Percentiles rank a stretch among this genome's conserved stretches.
Conservation (phyloP, 208 protist species). For the Wallacemonas rigidus region DNA sequence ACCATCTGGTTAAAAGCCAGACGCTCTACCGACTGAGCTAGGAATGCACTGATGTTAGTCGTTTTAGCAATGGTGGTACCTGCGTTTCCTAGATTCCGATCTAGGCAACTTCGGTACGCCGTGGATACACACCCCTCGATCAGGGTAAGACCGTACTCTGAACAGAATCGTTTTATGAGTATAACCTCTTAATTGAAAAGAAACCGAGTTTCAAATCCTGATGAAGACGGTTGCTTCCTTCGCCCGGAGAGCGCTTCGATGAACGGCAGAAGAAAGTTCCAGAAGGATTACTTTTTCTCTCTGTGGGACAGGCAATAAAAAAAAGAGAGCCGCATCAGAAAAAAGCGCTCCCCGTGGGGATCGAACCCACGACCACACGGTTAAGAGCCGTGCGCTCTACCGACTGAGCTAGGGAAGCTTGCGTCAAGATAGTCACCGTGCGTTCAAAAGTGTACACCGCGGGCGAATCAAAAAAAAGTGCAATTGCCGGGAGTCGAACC, state of each 20-base stretch:
- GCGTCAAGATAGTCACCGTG: neutral
- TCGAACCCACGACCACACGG: constrained; percentile 98
- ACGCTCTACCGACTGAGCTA: constrained; percentile 49
- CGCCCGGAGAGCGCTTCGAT: constrained; percentile 76
- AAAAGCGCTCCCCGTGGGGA: constrained; percentile 80
- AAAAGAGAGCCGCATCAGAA: neutral
- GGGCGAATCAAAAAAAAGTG: constrained; percentile 14
- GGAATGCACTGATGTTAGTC: neutral
- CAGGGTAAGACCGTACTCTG: constrained; percentile 82
- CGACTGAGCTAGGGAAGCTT: constrained; percentile 95
- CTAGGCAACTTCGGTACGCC: too few relatives aligned
- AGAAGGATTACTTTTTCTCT: constrained; percentile 20
- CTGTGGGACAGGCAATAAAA: too few relatives aligned
- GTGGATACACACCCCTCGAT: too few relatives aligned
- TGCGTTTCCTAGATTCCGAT: neutral
- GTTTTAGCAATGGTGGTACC: neutral
- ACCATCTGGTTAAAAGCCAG: constrained; percentile 69
- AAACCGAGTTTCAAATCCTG: constrained; percentile 78
- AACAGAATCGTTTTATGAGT: constrained; percentile 89
- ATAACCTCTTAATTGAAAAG: constrained; percentile 82
- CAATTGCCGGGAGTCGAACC: constrained; percentile 84
- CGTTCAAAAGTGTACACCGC: too few relatives aligned
- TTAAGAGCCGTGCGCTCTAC: constrained; percentile 98
- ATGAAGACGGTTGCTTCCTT: constrained; percentile 73
- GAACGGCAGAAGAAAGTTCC: constrained; percentile 69